Conservation (phyloP, 140 eudicot genomes). For the Ambrosia hybrid region DNA sequence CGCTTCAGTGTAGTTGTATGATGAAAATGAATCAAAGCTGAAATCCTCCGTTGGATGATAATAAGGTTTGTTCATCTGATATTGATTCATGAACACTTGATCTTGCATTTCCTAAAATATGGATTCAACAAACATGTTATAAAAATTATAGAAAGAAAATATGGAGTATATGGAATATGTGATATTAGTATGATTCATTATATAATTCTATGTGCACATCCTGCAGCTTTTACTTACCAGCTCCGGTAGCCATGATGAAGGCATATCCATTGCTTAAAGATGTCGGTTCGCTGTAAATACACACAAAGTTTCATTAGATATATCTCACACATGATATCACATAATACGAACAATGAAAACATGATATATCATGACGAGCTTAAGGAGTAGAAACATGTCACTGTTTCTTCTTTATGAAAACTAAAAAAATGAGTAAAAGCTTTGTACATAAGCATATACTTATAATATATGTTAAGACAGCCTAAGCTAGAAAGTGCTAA, state of each 20-base stretch:
- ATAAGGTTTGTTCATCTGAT: conserved; percentile 37
- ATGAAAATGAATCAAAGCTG: conserved; percentile 39
- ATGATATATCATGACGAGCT: background rate
- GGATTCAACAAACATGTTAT: conserved; percentile 12
- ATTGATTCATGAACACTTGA: conserved; percentile 40
- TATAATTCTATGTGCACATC: background rate
- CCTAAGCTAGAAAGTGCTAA: background rate
- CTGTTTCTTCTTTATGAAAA: background rate
- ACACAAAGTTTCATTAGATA: conserved; percentile 7
- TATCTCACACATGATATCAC: background rate
- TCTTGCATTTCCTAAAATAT: conserved; percentile 40
- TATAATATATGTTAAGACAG: background rate
- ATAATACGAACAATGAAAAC: background rate
- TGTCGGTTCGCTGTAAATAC: conserved; percentile 11
- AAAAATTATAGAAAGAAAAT: background rate
- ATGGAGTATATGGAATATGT: background rate
- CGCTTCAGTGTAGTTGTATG: conserved; percentile 36
- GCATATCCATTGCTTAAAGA: conserved; percentile 27
- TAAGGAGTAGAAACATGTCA: background rate
- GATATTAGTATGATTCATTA: background rate
- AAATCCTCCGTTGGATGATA: conserved; percentile 35
- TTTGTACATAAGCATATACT: background rate
- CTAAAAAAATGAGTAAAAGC: background rate
- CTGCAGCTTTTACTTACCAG: conserved; percentile 17
- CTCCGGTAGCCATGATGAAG: conserved; percentile 38